Percentiles rank a stretch among this genome's conserved stretches.
phyloP scores from a whole-genome alignment of 164 flowering plant species.

The Annona cherimola region DNA sequence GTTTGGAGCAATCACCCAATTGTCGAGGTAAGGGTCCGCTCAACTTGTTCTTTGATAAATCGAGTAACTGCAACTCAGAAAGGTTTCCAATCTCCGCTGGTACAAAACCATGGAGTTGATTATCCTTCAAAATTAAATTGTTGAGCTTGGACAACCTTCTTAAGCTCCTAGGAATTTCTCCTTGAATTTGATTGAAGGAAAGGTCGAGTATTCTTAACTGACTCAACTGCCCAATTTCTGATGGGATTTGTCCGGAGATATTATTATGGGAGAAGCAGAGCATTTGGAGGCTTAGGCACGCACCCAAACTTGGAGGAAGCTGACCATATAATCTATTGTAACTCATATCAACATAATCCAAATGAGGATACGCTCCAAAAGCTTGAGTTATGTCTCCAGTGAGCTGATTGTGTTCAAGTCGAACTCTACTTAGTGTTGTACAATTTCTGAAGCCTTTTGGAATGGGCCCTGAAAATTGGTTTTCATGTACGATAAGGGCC shows the following conservation, averaged over 20 bases:
- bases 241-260: constrained; percentile 23
- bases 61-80: neutral
- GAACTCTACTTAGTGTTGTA: neutral
- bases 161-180: constrained; percentile 10
- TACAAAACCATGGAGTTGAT: neutral
- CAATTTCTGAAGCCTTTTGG: neutral
- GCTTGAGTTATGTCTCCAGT: neutral
- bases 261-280: constrained; percentile 6
- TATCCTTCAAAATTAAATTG: constrained; percentile 5
- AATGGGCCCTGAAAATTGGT: neutral
- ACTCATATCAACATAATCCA: constrained; percentile 17
- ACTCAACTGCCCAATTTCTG: constrained; percentile 7
- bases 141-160: neutral
- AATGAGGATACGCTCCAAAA: constrained; percentile 17
- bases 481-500: neutral
- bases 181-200: constrained; percentile 11
- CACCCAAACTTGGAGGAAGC: constrained; percentile 30
- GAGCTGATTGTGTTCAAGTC: neutral
- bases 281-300: constrained; percentile 15
- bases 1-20: constrained; percentile 3
- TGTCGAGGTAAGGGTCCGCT: neutral
- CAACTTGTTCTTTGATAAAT: constrained; percentile 1
- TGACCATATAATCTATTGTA: constrained; percentile 25
- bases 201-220: constrained; percentile 8
- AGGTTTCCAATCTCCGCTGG: constrained; percentile 5